phyloP scores from a whole-genome alignment of 768 basidiomycete genomes.

The Pulveroboletus sp. region DNA sequence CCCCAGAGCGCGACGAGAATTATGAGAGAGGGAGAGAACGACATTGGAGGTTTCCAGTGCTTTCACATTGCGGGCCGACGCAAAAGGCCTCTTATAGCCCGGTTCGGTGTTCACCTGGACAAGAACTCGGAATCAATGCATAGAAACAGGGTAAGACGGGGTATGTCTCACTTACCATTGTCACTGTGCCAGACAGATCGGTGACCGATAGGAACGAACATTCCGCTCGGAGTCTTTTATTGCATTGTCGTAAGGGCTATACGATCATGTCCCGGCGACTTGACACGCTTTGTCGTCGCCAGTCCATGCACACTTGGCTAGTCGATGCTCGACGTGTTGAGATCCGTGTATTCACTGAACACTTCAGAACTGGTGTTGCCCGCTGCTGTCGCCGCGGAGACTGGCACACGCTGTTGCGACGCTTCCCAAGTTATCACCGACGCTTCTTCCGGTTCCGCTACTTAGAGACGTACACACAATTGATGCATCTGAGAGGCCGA shows the following conservation, averaged over 20 bases:
- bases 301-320: not conserved
- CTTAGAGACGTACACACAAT: too few species aligned
- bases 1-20: conserved; percentile 22
- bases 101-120: conserved; percentile 10
- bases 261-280: too few species aligned
- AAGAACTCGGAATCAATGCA: conserved; percentile 3
- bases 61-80: conserved; percentile 1
- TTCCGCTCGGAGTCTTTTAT: not conserved
- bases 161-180: conserved; percentile 17
- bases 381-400: too few species aligned
- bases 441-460: too few species aligned
- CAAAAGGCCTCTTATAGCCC: conserved; percentile 13
- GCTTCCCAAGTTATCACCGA: too few species aligned
- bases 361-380: too few species aligned
- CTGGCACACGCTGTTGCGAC: too few species aligned
- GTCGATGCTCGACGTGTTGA: not conserved
- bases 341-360: too few species aligned
- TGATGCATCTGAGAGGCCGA: too few species aligned
- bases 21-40: conserved; percentile 9
- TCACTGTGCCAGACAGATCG: not conserved
- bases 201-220: not conserved
- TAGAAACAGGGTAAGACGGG: conserved; percentile 4
- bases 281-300: not conserved
- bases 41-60: conserved; percentile 8
- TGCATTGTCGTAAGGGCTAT: not conserved